phyloP scores from a whole-genome alignment of 1,284 basidiomycete species.

The Omphalotus olearius region DNA sequence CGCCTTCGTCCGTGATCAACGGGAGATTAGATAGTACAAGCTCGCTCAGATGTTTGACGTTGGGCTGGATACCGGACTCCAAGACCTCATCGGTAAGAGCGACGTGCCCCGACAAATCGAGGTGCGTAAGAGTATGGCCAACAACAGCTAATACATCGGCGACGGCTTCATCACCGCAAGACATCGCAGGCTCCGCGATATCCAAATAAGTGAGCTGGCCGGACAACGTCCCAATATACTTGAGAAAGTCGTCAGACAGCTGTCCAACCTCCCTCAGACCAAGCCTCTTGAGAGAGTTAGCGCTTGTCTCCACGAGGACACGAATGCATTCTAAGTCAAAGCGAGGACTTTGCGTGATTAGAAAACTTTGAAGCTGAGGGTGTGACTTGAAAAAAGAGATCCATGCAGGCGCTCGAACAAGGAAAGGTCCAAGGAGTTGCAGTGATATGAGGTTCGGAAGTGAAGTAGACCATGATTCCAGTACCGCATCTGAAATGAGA shows the following conservation, averaged over 20 bases:
- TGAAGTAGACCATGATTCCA: constrained; percentile 60
- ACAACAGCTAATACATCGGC: constrained; percentile 48
- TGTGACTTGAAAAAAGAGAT: constrained; percentile 67
- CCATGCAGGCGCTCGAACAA: constrained; percentile 80
- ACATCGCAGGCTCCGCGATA: constrained; percentile 48
- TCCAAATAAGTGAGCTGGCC: constrained; percentile 52
- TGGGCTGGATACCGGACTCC: constrained; percentile 52
- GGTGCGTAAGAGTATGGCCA: constrained; percentile 42
- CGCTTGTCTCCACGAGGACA: constrained; percentile 60
- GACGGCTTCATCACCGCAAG: constrained; percentile 58
- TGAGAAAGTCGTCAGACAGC: constrained; percentile 63
- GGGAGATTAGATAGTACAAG: constrained; percentile 59
- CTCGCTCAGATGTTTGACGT: constrained; percentile 48
- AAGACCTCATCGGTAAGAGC: constrained; percentile 67
- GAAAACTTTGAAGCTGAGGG: constrained; percentile 63
- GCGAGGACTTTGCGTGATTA: constrained; percentile 84
- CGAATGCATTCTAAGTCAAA: constrained; percentile 76
- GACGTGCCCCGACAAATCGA: constrained; percentile 64
- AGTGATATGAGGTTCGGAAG: constrained; percentile 68
- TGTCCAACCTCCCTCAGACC: constrained; percentile 79
- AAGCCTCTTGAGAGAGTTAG: constrained; percentile 58
- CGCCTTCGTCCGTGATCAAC: constrained; percentile 66
- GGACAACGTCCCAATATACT: constrained; percentile 43
- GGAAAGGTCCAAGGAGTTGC: constrained; percentile 87
- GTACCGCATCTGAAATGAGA: constrained; percentile 67